phyloP scores from a whole-genome alignment of 2,329 filamentous ascomycete species.

The Keithomyces neogunnii region DNA sequence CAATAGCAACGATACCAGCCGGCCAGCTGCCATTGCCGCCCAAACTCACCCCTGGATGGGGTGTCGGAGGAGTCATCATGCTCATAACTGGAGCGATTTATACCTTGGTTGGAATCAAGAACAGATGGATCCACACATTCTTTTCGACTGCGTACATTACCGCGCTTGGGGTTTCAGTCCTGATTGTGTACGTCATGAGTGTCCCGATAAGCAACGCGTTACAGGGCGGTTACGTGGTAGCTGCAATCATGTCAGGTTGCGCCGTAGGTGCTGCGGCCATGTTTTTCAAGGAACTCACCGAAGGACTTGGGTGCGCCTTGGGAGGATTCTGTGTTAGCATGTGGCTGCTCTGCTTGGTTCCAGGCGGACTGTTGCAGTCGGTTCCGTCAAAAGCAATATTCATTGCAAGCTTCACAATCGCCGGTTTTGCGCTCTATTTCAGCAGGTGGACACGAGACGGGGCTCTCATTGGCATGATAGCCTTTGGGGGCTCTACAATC shows the following conservation, averaged over 20 bases:
- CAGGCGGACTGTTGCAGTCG: slow-evolving; percentile 63
- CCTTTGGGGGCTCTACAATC: slow-evolving; percentile 74
- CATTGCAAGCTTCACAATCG: slow-evolving; percentile 63
- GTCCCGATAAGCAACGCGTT: slow-evolving; percentile 65
- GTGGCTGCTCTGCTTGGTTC: slow-evolving; percentile 77
- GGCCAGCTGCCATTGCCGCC: slow-evolving; percentile 64
- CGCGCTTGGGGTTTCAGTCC: slow-evolving; percentile 65
- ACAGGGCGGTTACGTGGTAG: slow-evolving; percentile 82
- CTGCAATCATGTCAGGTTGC: slow-evolving; percentile 61
- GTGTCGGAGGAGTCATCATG: slow-evolving; percentile 68
- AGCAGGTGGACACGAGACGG: slow-evolving; percentile 71
- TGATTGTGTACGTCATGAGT: slow-evolving; percentile 85
- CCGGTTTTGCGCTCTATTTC: slow-evolving; percentile 66
- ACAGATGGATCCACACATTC: slow-evolving; percentile 69
- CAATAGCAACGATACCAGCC: slow-evolving; percentile 34
- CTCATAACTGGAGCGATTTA: slow-evolving; percentile 64
- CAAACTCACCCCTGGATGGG: slow-evolving; percentile 70
- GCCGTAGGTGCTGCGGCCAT: slow-evolving; percentile 66
- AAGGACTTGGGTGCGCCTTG: slow-evolving; percentile 73
- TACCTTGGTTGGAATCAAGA: slow-evolving; percentile 73
- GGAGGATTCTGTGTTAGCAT: slow-evolving; percentile 80
- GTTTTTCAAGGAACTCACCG: slow-evolving; percentile 76
- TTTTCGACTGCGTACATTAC: slow-evolving; percentile 69
- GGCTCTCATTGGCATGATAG: slow-evolving; percentile 65
- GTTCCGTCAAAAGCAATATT: slow-evolving; percentile 61